phyloP scores from a whole-genome alignment of 768 basidiomycete genomes.

The Hortiboletus campestris region DNA sequence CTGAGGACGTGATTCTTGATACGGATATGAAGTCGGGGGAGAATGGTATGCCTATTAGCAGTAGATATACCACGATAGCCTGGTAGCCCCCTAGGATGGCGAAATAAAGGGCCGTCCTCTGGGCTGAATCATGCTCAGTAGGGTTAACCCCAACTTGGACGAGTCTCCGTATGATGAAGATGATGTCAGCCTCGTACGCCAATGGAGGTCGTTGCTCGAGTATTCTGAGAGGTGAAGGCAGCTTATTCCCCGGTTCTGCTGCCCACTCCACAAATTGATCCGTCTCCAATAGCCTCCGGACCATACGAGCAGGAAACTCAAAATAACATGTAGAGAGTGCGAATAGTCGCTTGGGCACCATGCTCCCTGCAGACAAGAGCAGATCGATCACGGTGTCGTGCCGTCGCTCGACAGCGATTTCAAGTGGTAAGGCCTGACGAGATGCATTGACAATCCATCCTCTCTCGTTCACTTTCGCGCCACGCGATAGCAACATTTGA shows the following conservation, averaged over 20 bases:
- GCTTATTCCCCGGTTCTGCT: not conserved
- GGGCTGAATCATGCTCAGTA: not conserved
- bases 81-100: slow-evolving; percentile 3
- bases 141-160: slow-evolving; percentile 2
- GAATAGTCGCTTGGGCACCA: slow-evolving; percentile 3
- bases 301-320: slow-evolving; percentile 2
- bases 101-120: not conserved
- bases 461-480: slow-evolving; percentile 2
- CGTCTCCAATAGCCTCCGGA: slow-evolving; percentile 4
- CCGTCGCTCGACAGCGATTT: slow-evolving; percentile 5
- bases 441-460: slow-evolving; percentile 2
- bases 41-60: not conserved
- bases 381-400: not conserved
- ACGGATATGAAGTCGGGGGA: not conserved
- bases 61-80: not conserved
- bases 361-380: not conserved
- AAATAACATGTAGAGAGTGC: not conserved
- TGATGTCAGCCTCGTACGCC: slow-evolving; percentile 4
- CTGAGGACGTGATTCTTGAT: not conserved
- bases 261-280: slow-evolving; percentile 11
- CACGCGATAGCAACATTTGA: not conserved
- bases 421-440: not conserved
- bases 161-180: slow-evolving; percentile 6
- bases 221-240: not conserved
- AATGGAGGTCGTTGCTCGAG: slow-evolving; percentile 1